phyloP scores from a whole-genome alignment of 1,139 yeast species.

The Scheffersomyces quercinus region DNA sequence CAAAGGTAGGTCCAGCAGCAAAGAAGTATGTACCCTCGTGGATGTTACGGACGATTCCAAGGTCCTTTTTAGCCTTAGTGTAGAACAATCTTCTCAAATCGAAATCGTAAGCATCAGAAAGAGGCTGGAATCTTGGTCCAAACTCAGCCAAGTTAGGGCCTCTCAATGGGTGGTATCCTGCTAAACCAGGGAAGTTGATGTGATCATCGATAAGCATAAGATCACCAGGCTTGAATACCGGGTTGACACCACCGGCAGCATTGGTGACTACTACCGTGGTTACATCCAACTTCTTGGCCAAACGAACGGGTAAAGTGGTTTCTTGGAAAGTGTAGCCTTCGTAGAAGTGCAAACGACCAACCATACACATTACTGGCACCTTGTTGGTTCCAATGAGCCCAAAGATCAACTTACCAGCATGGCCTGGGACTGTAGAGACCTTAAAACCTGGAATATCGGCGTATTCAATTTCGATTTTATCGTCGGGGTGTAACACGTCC shows the following conservation, averaged over 20 bases:
- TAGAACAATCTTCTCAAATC: constrained; percentile 63
- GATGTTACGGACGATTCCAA: constrained; percentile 58
- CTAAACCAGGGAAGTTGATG: constrained; percentile 84
- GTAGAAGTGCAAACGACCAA: constrained; percentile 87
- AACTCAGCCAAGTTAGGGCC: constrained; percentile 81
- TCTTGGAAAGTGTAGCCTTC: constrained; percentile 84
- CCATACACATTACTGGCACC: constrained; percentile 89
- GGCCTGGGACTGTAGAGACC: constrained; percentile 85
- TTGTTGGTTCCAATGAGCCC: constrained; percentile 70
- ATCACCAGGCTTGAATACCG: constrained; percentile 74
- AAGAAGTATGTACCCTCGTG: constrained; percentile 87
- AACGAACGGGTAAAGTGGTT: constrained; percentile 84
- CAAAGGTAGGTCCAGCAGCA: constrained; percentile 94
- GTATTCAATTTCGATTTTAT: constrained; percentile 59
- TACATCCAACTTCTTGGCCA: constrained; percentile 65
- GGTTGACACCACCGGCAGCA: constrained; percentile 90
- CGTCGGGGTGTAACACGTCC: constrained; percentile 41
- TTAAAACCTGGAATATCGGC: constrained; percentile 77
- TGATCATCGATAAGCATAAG: constrained; percentile 89
- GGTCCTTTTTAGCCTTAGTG: constrained; percentile 48
- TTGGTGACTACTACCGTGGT: constrained; percentile 74
- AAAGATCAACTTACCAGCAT: constrained; percentile 77
- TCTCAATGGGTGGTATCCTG: constrained; percentile 83
- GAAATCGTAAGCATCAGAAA: constrained; percentile 87
- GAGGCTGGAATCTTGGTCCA: constrained; percentile 87